Evolutionary conservation across 441 rosid genomes (phyloP).

Genomic region (Kokia cookei): DNA sequence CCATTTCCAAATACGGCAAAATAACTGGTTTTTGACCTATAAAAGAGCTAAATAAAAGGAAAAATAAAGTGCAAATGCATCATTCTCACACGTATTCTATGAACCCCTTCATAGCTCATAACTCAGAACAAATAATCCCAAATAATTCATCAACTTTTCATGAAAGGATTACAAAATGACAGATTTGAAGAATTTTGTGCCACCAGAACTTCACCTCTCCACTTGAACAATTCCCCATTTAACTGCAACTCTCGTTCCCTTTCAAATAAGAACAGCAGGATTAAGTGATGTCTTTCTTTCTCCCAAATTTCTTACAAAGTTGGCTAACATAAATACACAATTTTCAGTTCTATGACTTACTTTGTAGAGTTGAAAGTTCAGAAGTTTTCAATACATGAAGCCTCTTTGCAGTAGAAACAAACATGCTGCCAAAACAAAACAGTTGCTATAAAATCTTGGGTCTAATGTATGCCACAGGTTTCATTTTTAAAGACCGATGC

Average conservation of each 20-base stretch:
- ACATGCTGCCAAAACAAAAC: constrained; percentile 29
- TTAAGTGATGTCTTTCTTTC: constrained; percentile 9
- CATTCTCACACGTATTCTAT: too few species aligned
- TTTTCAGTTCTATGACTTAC: constrained; percentile 18
- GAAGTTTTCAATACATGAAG: constrained; percentile 32
- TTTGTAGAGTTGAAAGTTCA: constrained; percentile 12
- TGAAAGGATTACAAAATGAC: neutral
- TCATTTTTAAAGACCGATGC: too few species aligned
- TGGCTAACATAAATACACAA: neutral
- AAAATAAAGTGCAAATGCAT: neutral
- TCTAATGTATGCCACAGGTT: too few species aligned
- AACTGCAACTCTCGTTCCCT: neutral
- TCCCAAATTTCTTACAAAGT: neutral
- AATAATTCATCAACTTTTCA: neutral
- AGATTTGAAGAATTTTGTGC: neutral
- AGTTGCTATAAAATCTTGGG: neutral
- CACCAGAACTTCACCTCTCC: neutral
- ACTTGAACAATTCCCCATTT: neutral
- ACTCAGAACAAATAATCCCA: too few species aligned
- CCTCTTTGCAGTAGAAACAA: constrained; percentile 37
- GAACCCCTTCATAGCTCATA: too few species aligned
- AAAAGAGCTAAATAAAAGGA: neutral
- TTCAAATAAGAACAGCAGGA: neutral
- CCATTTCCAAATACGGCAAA: neutral
- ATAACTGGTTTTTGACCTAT: neutral